Evolutionary conservation across 1,284 basidiomycete species (phyloP).

Genomic region (Malassezia brasiliensis): DNA sequence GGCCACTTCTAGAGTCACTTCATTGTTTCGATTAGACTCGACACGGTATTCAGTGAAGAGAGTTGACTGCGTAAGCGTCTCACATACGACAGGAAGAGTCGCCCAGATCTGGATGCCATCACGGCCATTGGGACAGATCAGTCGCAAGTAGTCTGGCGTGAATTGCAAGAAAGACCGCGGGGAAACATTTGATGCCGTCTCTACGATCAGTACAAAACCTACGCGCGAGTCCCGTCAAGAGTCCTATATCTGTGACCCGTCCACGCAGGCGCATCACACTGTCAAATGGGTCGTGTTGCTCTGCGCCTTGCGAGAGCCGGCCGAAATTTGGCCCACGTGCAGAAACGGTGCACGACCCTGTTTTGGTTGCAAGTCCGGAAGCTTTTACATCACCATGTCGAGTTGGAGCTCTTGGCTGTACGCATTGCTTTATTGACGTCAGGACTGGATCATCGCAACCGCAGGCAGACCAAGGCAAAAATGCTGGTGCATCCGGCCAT

Average conservation of each 20-base stretch:
- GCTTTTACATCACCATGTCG: conserved; percentile 23
- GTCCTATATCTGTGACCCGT: conserved; percentile 4
- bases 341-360: too few relatives aligned
- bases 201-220: neutral
- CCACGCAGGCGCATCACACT: conserved; percentile 15
- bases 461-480: conserved; percentile 2
- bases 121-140: conserved; percentile 11
- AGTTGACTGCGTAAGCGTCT: conserved; percentile 57
- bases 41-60: conserved; percentile 74
- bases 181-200: conserved; percentile 7
- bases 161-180: conserved; percentile 12
- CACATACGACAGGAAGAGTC: conserved; percentile 43
- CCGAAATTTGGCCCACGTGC: neutral
- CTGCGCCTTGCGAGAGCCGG: neutral
- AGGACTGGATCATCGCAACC: conserved; percentile 14
- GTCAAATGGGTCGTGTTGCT: too few relatives aligned
- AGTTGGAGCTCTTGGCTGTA: conserved; percentile 46
- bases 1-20: conserved; percentile 64
- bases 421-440: conserved; percentile 7
- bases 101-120: conserved; percentile 18
- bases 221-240: conserved; percentile 13
- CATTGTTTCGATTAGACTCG: conserved; percentile 73
- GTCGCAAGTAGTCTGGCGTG: conserved; percentile 6
- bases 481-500: conserved; percentile 12
- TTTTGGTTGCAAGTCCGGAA: too few relatives aligned